These are phyloP conservation scores for Candida tallmaniae DNA, from an alignment of 805 yeast genomes.

Conservation along the genomic window DNA sequence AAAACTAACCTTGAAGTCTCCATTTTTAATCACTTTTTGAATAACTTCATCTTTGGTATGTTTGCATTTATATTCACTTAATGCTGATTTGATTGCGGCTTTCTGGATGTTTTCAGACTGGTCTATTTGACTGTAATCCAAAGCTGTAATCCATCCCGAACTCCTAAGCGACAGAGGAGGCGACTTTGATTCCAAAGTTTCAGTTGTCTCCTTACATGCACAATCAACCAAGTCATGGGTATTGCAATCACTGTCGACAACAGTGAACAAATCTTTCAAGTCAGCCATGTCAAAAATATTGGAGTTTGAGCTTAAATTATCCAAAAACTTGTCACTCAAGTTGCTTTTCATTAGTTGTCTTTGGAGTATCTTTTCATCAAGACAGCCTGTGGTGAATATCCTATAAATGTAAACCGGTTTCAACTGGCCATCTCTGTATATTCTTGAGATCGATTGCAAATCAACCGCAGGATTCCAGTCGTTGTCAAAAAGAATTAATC, in stretches of 20 bases:
- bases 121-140: conserved; percentile 36
- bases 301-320: conserved; percentile 46
- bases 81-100: conserved; percentile 50
- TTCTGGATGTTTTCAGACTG: conserved; percentile 27
- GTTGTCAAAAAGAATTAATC: conserved; percentile 81
- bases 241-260: conserved; percentile 50
- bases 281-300: conserved; percentile 68
- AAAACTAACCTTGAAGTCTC: conserved; percentile 24
- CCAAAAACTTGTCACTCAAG: conserved; percentile 66
- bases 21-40: conserved; percentile 3
- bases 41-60: conserved; percentile 38
- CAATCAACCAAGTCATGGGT: conserved; percentile 78
- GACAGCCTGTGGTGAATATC: conserved; percentile 79
- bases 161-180: too few relatives aligned
- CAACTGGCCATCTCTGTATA: conserved; percentile 90
- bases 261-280: conserved; percentile 68
- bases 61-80: conserved; percentile 50
- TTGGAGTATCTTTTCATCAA: conserved; percentile 92
- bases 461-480: conserved; percentile 98
- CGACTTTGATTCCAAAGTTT: too few relatives aligned
- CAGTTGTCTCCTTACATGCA: too few relatives aligned
- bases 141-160: conserved; percentile 53
- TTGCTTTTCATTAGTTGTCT: conserved; percentile 83
- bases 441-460: conserved; percentile 91
- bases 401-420: conserved; percentile 78